Evolutionary conservation across 192 early-diverging fungal species (phyloP).

Genomic region (Cladochytrium replicatum): DNA sequence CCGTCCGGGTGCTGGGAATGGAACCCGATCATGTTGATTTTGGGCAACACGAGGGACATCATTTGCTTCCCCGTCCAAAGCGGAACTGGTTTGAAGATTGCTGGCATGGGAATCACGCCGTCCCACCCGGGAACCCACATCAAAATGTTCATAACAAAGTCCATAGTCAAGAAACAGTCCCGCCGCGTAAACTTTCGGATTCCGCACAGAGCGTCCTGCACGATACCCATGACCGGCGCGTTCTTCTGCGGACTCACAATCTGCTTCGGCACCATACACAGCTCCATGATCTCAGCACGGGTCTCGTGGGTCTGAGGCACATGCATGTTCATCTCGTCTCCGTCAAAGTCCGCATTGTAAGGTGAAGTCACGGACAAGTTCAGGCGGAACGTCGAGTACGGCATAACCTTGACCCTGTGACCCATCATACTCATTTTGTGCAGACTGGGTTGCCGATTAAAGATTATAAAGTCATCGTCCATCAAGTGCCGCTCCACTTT

Average conservation of each 20-base stretch:
- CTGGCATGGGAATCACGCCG: constrained; percentile 24
- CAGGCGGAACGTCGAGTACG: neutral
- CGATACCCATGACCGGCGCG: neutral
- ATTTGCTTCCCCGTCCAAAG: constrained; percentile 91
- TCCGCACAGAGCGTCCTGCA: neutral
- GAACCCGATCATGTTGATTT: constrained; percentile 41
- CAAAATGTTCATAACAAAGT: neutral
- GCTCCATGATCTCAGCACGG: neutral
- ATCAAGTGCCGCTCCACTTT: neutral
- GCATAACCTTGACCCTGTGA: neutral
- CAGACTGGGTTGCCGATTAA: constrained; percentile 11
- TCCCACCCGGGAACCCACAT: constrained; percentile 14
- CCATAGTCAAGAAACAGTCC: neutral
- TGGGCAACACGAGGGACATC: constrained; percentile 67
- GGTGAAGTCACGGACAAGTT: neutral
- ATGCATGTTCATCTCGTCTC: constrained; percentile 9
- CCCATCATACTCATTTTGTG: constrained; percentile 3
- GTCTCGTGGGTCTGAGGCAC: neutral
- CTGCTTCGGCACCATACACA: neutral
- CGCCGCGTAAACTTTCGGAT: neutral
- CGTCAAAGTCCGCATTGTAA: constrained; percentile 11
- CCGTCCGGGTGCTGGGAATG: constrained; percentile 19
- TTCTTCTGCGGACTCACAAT: neutral
- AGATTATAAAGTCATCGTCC: neutral
- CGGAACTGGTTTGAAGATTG: constrained; percentile 65